Evolutionary conservation across 345 rosid species (phyloP).

Genomic region (Orychophragmus violaceus): DNA sequence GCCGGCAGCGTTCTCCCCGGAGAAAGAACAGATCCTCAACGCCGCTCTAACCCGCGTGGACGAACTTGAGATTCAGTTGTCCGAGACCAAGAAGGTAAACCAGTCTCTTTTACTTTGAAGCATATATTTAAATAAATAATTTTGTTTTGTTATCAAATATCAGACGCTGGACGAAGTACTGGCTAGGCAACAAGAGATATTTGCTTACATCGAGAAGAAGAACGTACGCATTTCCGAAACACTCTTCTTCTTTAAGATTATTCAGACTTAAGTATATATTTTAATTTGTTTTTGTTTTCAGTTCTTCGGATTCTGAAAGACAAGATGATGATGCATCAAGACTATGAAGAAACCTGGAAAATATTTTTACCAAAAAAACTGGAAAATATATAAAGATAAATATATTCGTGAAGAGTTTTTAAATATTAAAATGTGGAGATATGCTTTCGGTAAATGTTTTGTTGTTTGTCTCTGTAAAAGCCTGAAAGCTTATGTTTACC

Average conservation of each 20-base stretch:
- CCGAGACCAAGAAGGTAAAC: slow-evolving; percentile 61
- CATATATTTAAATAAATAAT: not conserved
- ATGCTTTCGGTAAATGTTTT: slow-evolving; percentile 25
- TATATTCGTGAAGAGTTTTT: not conserved
- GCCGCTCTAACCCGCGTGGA: slow-evolving; percentile 55
- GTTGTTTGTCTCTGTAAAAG: slow-evolving; percentile 1
- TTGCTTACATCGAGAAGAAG: slow-evolving; percentile 40
- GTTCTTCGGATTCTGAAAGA: slow-evolving; percentile 29
- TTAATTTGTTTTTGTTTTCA: slow-evolving; percentile 2
- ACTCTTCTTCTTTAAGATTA: not conserved
- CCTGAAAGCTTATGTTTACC: slow-evolving; percentile 24
- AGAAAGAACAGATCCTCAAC: slow-evolving; percentile 70
- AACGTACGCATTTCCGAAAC: slow-evolving; percentile 20
- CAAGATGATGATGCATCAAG: not conserved
- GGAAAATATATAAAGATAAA: not conserved
- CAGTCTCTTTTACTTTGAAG: not conserved
- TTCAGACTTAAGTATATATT: not conserved
- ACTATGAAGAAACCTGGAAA: slow-evolving; percentile 10
- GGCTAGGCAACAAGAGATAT: slow-evolving; percentile 36
- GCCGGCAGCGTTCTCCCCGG: slow-evolving; percentile 43
- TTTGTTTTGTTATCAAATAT: not conserved
- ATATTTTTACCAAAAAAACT: not conserved
- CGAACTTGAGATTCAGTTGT: slow-evolving; percentile 55
- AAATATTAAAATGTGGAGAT: not conserved
- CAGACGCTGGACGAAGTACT: slow-evolving; percentile 51